Percentiles rank a stretch among this genome's conserved stretches.
phyloP scores from a whole-genome alignment of 495 filamentous ascomycete species.

The Penicillium coprophilum region DNA sequence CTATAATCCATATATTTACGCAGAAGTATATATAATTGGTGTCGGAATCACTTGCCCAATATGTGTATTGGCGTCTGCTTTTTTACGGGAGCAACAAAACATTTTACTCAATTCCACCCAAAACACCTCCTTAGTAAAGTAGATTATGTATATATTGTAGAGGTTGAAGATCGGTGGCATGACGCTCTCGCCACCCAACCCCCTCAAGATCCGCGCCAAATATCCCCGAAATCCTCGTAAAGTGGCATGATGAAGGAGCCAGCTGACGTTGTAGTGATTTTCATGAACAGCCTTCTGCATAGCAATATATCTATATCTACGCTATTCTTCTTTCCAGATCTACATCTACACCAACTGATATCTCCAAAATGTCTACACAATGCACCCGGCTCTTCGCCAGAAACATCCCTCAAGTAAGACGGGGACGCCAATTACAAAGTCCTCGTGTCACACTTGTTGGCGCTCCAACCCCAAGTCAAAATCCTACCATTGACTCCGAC shows the following conservation, averaged over 20 bases:
- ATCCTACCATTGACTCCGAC: constrained; percentile 24
- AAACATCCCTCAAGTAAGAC: constrained; percentile 17
- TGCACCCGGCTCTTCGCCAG: constrained; percentile 17
- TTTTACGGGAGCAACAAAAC: too few relatives aligned
- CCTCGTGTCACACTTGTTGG: constrained; percentile 15
- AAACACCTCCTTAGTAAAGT: too few relatives aligned
- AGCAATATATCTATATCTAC: background rate
- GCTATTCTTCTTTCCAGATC: background rate
- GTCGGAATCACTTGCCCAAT: background rate
- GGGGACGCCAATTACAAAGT: constrained; percentile 11
- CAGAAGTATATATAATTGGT: background rate
- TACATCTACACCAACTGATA: background rate
- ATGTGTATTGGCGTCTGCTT: background rate
- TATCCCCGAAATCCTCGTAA: constrained; percentile 1
- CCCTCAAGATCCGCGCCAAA: background rate
- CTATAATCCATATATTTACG: background rate
- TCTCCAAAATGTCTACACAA: constrained; percentile 11
- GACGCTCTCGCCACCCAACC: constrained; percentile 6
- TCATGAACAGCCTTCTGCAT: background rate
- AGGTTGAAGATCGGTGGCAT: constrained; percentile 4
- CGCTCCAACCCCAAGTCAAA: constrained; percentile 9
- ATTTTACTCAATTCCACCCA: too few relatives aligned
- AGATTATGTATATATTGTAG: background rate
- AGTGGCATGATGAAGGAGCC: constrained; percentile 9
- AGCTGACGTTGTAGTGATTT: constrained; percentile 5